Conservation (phyloP, 768 basidiomycete species). For the Mycena epipterygia region DNA sequence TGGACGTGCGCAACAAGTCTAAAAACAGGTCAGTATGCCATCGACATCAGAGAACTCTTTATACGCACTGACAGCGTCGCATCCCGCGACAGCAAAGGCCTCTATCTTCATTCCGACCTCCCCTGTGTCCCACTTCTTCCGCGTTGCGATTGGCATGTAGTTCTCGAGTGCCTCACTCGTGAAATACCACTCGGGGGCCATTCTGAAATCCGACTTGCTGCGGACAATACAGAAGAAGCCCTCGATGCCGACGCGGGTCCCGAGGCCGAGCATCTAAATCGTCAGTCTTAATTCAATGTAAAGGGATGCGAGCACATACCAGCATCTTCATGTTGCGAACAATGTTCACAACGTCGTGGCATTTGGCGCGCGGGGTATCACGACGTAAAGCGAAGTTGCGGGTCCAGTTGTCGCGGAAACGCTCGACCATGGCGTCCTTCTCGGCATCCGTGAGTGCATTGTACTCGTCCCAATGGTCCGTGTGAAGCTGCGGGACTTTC, state of each 20-base stretch:
- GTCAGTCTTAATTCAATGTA: neutral
- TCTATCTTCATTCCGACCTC: constrained; percentile 31
- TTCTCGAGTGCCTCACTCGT: constrained; percentile 26
- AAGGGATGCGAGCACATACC: neutral
- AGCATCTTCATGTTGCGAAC: constrained; percentile 21
- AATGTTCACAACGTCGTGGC: constrained; percentile 30
- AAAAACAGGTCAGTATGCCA: neutral
- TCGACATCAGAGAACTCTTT: neutral
- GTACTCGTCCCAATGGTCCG: neutral
- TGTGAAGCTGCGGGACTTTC: neutral
- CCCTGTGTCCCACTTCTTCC: constrained; percentile 16
- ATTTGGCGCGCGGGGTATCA: constrained; percentile 10
- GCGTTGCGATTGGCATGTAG: constrained; percentile 36
- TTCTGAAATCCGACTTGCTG: constrained; percentile 30
- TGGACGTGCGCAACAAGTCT: neutral
- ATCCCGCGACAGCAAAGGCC: constrained; percentile 35
- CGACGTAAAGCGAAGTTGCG: neutral
- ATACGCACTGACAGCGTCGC: constrained; percentile 26
- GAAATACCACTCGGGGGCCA: constrained; percentile 41
- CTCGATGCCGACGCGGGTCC: constrained; percentile 36
- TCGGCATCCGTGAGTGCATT: neutral
- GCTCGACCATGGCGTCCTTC: neutral
- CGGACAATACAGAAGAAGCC: constrained; percentile 43
- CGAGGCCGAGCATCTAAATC: constrained; percentile 21
- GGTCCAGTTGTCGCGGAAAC: neutral